Percentiles rank a stretch among this genome's conserved stretches.
Conservation (phyloP, 495 filamentous ascomycete species). For the Aspergillus incahuasiensis region DNA sequence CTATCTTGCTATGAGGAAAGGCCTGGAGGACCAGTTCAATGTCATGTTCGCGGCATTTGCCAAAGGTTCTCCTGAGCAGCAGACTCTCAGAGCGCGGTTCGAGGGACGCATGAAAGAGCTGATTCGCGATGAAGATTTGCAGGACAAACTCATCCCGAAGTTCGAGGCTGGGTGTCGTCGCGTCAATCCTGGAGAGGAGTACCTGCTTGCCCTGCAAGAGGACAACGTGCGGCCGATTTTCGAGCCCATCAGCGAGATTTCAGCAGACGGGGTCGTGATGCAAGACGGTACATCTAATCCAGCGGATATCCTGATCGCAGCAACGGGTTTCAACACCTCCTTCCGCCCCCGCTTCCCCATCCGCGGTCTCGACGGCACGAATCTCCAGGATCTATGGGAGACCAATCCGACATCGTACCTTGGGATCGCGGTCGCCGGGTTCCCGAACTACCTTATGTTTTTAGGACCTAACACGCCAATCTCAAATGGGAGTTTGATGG, state of each 20-base stretch:
- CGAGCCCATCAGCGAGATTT: conserved; percentile 23
- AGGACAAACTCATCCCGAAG: conserved; percentile 39
- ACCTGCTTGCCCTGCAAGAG: conserved; percentile 19
- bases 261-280: conserved; percentile 24
- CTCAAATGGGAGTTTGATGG: conserved; percentile 4
- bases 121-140: conserved; percentile 28
- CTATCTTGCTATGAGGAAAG: background rate
- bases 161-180: conserved; percentile 47
- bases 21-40: background rate
- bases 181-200: conserved; percentile 41
- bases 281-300: conserved; percentile 25
- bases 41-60: background rate
- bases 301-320: conserved; percentile 42
- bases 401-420: conserved; percentile 53
- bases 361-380: conserved; percentile 40
- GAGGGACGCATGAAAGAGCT: conserved; percentile 15
- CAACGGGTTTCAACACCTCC: conserved; percentile 47
- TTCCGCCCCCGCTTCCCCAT: conserved; percentile 39
- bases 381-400: conserved; percentile 21
- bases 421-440: conserved; percentile 52
- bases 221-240: conserved; percentile 24
- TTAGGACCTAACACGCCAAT: conserved; percentile 48
- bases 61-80: conserved; percentile 13
- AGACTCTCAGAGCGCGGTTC: conserved; percentile 22
- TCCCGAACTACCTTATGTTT: conserved; percentile 62